Conservation (phyloP, 73 alveolate species). For the Tetrahymena malaccensis region DNA sequence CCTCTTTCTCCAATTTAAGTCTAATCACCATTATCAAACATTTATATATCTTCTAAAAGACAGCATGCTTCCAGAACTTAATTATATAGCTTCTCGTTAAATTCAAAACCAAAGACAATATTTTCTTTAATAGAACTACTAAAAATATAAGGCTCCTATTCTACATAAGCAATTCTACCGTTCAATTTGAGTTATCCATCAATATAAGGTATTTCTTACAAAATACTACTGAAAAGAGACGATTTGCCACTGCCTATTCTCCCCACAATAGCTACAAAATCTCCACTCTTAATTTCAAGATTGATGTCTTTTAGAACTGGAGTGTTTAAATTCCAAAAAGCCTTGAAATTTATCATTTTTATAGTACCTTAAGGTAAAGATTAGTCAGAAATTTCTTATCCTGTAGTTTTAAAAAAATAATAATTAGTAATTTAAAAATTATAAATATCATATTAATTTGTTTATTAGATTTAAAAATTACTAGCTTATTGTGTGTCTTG, state of each 20-base stretch:
- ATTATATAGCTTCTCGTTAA: constrained; percentile 42
- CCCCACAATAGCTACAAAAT: constrained; percentile 15
- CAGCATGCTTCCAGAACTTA: constrained; percentile 49
- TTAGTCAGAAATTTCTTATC: background rate
- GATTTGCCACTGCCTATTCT: constrained; percentile 58
- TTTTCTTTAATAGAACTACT: background rate
- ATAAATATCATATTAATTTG: no score
- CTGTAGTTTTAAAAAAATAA: background rate
- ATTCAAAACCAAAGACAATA: constrained; percentile 41
- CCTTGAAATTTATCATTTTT: background rate
- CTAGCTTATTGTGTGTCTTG: background rate
- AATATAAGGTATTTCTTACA: constrained; percentile 17
- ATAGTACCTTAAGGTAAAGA: background rate
- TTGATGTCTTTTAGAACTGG: constrained; percentile 7
- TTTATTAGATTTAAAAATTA: no score
- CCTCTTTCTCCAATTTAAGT: constrained; percentile 71
- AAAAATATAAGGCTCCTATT: background rate
- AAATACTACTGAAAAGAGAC: constrained; percentile 24
- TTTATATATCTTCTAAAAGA: constrained; percentile 39
- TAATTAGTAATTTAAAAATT: no score
- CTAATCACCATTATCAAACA: constrained; percentile 47
- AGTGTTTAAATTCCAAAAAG: background rate
- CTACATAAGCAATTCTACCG: background rate
- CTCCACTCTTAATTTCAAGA: constrained; percentile 27
- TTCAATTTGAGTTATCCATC: background rate